These are phyloP conservation scores for Ampelomyces quisqualis DNA, from an alignment of 2,329 filamentous ascomycete species.

Conservation along the genomic window DNA sequence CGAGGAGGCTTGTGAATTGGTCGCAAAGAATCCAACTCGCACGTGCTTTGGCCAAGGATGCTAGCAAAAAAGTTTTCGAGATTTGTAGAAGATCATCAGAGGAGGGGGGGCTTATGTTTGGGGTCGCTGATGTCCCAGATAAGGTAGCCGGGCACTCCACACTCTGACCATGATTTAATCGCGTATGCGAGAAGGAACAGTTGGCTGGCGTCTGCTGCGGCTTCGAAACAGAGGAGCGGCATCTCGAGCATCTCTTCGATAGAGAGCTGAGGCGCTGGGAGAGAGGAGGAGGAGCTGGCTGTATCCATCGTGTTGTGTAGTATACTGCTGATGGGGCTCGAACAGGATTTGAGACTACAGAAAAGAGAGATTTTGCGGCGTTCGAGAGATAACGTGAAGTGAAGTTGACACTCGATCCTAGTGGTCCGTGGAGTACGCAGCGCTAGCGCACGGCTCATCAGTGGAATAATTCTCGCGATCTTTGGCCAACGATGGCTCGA, in stretches of 20 bases:
- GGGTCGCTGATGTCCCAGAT: constrained; percentile 1
- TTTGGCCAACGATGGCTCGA: too few relatives aligned
- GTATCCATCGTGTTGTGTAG: background rate
- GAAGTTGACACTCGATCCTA: background rate
- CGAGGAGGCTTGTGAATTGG: constrained; percentile 3
- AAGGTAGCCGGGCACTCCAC: background rate
- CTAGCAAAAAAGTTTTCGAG: constrained; percentile 1
- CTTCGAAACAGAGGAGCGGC: constrained; percentile 10
- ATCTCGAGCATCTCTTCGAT: constrained; percentile 7
- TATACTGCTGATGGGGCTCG: too few relatives aligned
- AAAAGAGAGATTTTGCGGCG: background rate
- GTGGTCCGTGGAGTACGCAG: background rate
- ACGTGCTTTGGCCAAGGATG: constrained; percentile 1
- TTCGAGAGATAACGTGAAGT: background rate
- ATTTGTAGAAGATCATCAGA: background rate
- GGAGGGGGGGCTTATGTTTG: constrained; percentile 1
- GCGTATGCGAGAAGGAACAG: constrained; percentile 5
- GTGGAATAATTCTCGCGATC: too few relatives aligned
- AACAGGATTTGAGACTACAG: too few relatives aligned
- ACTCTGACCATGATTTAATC: too few relatives aligned
- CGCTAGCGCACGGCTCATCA: background rate
- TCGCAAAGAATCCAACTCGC: constrained; percentile 5
- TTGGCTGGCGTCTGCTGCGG: constrained; percentile 3
- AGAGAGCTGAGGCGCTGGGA: background rate
- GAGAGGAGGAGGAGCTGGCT: background rate